A percentile compares a stretch with the other conserved stretches of the same genome.
Evolutionary conservation across 768 basidiomycete species (phyloP).

Genomic region (Tricholoma hemisulphureum): DNA sequence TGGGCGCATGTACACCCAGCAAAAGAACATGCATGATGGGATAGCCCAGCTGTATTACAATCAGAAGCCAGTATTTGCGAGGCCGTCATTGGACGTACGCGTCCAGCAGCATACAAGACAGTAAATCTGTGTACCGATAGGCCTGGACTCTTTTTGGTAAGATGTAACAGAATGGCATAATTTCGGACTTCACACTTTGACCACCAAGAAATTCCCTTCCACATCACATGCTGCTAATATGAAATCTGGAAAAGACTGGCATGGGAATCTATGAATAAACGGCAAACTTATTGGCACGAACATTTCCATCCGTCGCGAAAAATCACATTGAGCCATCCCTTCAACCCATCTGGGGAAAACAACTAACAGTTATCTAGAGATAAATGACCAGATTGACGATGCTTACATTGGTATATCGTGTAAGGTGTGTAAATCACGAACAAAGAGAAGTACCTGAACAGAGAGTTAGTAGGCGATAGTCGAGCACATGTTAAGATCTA

Average conservation of each 20-base stretch:
- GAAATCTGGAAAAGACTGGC: constrained; percentile 48
- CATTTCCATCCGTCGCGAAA: constrained; percentile 85
- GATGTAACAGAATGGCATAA: neutral
- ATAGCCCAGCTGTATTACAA: constrained; percentile 70
- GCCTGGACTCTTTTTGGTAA: constrained; percentile 46
- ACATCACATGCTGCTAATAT: constrained; percentile 80
- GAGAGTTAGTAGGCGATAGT: neutral
- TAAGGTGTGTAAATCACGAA: constrained; percentile 81
- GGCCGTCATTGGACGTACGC: constrained; percentile 49
- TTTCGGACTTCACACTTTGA: constrained; percentile 47
- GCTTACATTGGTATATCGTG: constrained; percentile 82
- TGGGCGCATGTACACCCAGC: constrained; percentile 79
- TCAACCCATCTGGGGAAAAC: constrained; percentile 66
- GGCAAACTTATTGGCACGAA: constrained; percentile 29
- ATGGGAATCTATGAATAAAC: neutral
- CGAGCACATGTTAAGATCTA: neutral
- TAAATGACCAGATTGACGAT: neutral
- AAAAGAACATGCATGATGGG: constrained; percentile 80
- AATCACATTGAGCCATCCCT: constrained; percentile 78
- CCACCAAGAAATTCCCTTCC: constrained; percentile 84
- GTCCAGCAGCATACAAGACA: constrained; percentile 91
- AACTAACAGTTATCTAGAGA: neutral
- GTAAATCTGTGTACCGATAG: constrained; percentile 80
- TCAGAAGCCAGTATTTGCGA: neutral
- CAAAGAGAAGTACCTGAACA: constrained; percentile 70